Conservation (phyloP, 2,329 filamentous ascomycete genomes). For the Aspergillus bombycis region DNA sequence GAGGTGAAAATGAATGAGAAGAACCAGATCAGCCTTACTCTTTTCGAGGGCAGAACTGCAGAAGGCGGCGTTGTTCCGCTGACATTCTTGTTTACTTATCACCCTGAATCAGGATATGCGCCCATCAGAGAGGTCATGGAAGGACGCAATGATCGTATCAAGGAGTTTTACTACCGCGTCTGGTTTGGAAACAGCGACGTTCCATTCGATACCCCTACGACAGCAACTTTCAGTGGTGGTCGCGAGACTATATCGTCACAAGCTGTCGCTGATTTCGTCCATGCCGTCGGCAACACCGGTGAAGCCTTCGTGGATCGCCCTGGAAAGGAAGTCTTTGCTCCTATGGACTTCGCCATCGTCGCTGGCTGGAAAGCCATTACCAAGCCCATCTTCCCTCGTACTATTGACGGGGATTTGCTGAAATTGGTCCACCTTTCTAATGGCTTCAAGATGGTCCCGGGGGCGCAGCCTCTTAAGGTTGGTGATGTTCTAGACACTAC, state of each 20-base stretch:
- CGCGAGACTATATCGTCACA: conserved; percentile 83
- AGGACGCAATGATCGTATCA: conserved; percentile 94
- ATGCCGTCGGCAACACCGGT: conserved; percentile 95
- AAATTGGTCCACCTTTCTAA: conserved; percentile 98
- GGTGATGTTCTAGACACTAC: conserved; percentile 91
- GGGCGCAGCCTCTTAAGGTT: conserved; percentile 92
- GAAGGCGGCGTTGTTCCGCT: conserved; percentile 80
- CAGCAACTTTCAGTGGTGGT: conserved; percentile 87
- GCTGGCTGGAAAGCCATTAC: conserved; percentile 99
- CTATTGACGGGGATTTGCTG: conserved; percentile 92
- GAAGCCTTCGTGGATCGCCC: conserved; percentile 96
- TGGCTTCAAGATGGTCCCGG: conserved; percentile 96
- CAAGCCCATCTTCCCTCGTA: conserved; percentile 97
- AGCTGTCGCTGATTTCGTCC: conserved; percentile 98
- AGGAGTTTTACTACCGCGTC: conserved; percentile 97
- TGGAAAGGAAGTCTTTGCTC: conserved; percentile 89
- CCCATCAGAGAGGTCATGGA: conserved; percentile 97
- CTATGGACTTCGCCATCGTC: conserved; percentile 99
- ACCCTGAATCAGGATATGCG: conserved; percentile 94
- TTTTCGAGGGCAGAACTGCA: conserved; percentile 92
- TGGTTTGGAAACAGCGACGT: conserved; percentile 91
- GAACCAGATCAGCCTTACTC: conserved; percentile 81
- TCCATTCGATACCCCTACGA: conserved; percentile 82
- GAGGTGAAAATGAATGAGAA: conserved; percentile 76
- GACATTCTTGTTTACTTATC: conserved; percentile 87